These are phyloP conservation scores for Abrus pulchellus DNA, from an alignment of 306 rosid species.

Conservation along the genomic window DNA sequence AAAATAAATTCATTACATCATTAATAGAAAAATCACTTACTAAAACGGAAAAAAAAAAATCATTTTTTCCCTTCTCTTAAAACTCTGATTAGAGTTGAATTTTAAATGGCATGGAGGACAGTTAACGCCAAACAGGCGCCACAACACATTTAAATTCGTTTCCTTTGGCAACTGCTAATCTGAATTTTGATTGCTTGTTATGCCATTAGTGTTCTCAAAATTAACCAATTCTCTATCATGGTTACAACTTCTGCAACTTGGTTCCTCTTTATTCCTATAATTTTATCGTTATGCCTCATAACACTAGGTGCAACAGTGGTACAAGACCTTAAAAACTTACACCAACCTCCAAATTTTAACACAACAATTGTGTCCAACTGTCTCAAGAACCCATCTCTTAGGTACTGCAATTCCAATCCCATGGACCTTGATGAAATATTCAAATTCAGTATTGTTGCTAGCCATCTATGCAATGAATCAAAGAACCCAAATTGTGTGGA, in stretches of 20 bases:
- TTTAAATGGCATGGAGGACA: neutral
- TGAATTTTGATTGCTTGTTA: conserved; percentile 19
- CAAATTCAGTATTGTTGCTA: conserved; percentile 74
- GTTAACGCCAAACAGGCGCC: conserved; percentile 2
- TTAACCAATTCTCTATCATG: conserved; percentile 47
- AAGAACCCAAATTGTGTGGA: conserved; percentile 70
- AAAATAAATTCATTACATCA: too few species aligned
- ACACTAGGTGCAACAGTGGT: conserved; percentile 62
- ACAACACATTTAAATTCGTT: conserved; percentile 26
- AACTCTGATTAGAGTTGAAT: too few species aligned
- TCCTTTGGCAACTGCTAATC: conserved; percentile 35
- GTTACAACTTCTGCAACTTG: conserved; percentile 57
- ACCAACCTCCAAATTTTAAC: conserved; percentile 73
- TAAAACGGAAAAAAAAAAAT: too few species aligned
- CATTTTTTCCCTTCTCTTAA: too few species aligned
- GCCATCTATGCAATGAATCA: conserved; percentile 81
- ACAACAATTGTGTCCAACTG: conserved; percentile 68
- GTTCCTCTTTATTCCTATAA: conserved; percentile 33
- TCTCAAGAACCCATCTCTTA: conserved; percentile 66
- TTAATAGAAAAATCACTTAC: too few species aligned
- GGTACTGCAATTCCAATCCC: conserved; percentile 69
- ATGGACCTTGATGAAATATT: conserved; percentile 68
- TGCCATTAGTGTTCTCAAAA: neutral
- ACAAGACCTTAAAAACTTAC: conserved; percentile 69
- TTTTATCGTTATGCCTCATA: conserved; percentile 33